phyloP scores from a whole-genome alignment of 2,329 filamentous ascomycete species.

The Sporothrix brasiliensis region DNA sequence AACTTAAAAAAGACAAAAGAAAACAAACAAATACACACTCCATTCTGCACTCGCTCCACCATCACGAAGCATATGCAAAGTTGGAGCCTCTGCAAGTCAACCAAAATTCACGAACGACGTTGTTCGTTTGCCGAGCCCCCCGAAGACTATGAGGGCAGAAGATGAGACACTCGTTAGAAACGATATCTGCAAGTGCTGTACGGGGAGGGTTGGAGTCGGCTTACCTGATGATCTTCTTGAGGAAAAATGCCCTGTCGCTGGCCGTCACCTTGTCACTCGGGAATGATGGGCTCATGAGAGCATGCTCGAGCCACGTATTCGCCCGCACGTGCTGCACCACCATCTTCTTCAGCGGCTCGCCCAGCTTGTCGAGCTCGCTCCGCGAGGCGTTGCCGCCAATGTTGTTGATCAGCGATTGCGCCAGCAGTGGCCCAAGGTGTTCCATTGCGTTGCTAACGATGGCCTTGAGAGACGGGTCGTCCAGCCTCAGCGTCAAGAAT shows the following conservation, averaged over 20 bases:
- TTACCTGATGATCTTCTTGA: slow-evolving; percentile 67
- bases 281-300: slow-evolving; percentile 59
- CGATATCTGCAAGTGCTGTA: neutral
- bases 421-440: slow-evolving; percentile 64
- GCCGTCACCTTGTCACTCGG: slow-evolving; percentile 61
- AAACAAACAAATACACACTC: neutral
- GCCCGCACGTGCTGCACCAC: slow-evolving; percentile 59
- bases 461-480: slow-evolving; percentile 49
- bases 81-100: slow-evolving; percentile 64
- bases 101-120: slow-evolving; percentile 73
- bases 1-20: neutral
- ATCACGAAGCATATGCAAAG: slow-evolving; percentile 60
- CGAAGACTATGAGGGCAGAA: slow-evolving; percentile 53
- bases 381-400: slow-evolving; percentile 69
- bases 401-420: slow-evolving; percentile 63
- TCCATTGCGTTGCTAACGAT: slow-evolving; percentile 55
- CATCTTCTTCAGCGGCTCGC: slow-evolving; percentile 71
- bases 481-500: slow-evolving; percentile 55
- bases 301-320: slow-evolving; percentile 65
- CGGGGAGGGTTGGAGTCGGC: neutral
- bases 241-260: slow-evolving; percentile 64
- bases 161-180: neutral
- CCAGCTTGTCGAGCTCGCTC: slow-evolving; percentile 71
- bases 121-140: slow-evolving; percentile 65
- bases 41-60: neutral